Conservation (phyloP, 257 asterid species). For the Solanum ossicruentum region DNA sequence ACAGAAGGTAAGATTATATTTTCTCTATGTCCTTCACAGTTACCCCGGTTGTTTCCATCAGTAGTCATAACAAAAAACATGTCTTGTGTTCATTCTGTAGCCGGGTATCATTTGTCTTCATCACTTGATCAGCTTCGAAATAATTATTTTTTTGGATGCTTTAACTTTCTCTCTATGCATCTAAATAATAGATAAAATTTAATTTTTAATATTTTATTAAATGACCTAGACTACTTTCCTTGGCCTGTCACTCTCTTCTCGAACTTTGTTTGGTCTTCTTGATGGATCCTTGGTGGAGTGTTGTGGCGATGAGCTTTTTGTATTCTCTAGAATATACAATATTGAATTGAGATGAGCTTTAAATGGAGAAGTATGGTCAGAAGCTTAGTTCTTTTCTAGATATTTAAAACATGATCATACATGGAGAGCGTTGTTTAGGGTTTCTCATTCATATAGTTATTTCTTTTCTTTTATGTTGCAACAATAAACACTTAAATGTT, state of each 20-base stretch:
- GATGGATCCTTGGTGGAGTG: constrained; percentile 2
- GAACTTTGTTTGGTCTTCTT: too few relatives aligned
- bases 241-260: too few relatives aligned
- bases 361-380: neutral
- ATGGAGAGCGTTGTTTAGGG: neutral
- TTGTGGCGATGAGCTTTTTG: constrained; percentile 39
- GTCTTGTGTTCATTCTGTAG: constrained; percentile 18
- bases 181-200: neutral
- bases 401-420: too few relatives aligned
- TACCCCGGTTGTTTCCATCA: neutral
- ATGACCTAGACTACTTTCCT: too few relatives aligned
- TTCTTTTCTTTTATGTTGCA: too few relatives aligned
- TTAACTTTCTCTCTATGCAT: neutral
- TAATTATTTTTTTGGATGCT: neutral
- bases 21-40: too few relatives aligned
- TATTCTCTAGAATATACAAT: neutral
- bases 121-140: too few relatives aligned
- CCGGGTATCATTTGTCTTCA: constrained; percentile 43
- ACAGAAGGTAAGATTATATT: too few relatives aligned
- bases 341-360: neutral
- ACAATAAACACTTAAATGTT: too few relatives aligned
- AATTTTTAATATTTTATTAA: too few relatives aligned
- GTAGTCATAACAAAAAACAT: neutral
- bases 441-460: neutral
- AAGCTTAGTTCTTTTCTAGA: too few relatives aligned